Conservation (phyloP, 2,329 filamentous ascomycete genomes). For the Talaromyces funiculosus region DNA sequence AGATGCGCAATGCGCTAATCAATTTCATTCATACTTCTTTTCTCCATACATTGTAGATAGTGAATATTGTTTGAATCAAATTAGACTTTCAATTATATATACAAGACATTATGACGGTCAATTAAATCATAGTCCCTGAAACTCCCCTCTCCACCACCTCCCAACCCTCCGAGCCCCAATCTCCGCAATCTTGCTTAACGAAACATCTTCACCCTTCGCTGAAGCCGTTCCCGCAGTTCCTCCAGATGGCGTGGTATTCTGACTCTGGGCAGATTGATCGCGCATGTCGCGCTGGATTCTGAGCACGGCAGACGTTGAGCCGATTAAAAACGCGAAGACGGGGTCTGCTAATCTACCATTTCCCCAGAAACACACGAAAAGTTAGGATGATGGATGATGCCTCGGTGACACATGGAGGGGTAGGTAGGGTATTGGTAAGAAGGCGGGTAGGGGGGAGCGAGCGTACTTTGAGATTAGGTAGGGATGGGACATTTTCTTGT, state of each 20-base stretch:
- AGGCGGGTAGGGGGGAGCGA: slow-evolving; percentile 8
- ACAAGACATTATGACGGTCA: too few species aligned
- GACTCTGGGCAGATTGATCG: slow-evolving; percentile 36
- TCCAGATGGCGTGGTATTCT: not conserved
- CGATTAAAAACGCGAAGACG: slow-evolving; percentile 50
- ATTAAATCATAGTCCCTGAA: slow-evolving; percentile 22
- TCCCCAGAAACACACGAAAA: too few species aligned
- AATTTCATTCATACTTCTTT: not conserved
- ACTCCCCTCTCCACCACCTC: slow-evolving; percentile 39
- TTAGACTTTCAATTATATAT: too few species aligned
- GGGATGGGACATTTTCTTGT: slow-evolving; percentile 16
- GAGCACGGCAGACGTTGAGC: slow-evolving; percentile 46
- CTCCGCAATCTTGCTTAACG: slow-evolving; percentile 23
- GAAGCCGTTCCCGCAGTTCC: not conserved
- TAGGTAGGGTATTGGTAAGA: too few species aligned
- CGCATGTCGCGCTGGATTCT: slow-evolving; percentile 52
- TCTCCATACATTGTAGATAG: not conserved
- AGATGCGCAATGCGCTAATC: slow-evolving; percentile 27
- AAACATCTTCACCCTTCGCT: slow-evolving; percentile 18
- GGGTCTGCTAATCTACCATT: slow-evolving; percentile 40
- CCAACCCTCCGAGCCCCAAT: slow-evolving; percentile 28
- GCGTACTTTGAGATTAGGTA: slow-evolving; percentile 40
- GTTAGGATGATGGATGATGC: too few species aligned
- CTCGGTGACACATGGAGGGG: too few species aligned
- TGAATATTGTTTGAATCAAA: not conserved